A percentile compares a stretch with the other conserved stretches of the same genome.
These are phyloP conservation scores for Sutorius australiensis DNA, from an alignment of 768 basidiomycete genomes.

Conservation along the genomic window DNA sequence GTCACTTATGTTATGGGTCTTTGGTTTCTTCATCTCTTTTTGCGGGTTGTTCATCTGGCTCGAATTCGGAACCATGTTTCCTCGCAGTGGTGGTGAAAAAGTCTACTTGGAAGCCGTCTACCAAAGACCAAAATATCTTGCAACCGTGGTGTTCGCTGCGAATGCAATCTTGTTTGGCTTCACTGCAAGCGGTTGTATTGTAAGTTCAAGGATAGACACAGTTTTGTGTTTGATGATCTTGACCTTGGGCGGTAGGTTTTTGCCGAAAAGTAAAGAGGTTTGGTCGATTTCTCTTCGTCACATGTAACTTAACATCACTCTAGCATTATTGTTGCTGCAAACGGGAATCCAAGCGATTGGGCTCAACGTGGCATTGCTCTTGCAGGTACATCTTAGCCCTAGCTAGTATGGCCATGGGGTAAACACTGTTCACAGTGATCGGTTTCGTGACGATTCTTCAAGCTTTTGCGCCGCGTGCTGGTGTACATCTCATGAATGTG, in stretches of 20 bases:
- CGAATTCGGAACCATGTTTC: not conserved
- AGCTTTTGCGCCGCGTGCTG: slow-evolving; percentile 46
- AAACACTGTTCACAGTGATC: slow-evolving; percentile 36
- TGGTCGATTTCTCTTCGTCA: not conserved
- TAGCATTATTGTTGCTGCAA: slow-evolving; percentile 43
- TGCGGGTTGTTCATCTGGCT: slow-evolving; percentile 50
- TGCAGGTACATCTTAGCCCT: not conserved
- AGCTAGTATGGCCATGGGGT: not conserved
- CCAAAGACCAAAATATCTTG: slow-evolving; percentile 42
- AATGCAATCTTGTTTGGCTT: slow-evolving; percentile 47
- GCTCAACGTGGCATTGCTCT: not conserved
- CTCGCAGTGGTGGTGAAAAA: slow-evolving; percentile 54
- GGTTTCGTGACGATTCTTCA: slow-evolving; percentile 48
- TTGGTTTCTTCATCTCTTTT: slow-evolving; percentile 54
- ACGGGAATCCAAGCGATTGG: not conserved
- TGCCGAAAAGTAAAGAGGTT: slow-evolving; percentile 28
- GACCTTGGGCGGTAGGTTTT: slow-evolving; percentile 22
- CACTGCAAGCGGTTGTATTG: slow-evolving; percentile 44
- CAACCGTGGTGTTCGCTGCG: slow-evolving; percentile 46
- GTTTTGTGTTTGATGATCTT: not conserved
- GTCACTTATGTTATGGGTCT: slow-evolving; percentile 59
- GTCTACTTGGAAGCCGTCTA: slow-evolving; percentile 59
- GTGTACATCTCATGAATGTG: slow-evolving; percentile 55
- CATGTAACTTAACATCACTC: not conserved
- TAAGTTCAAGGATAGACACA: slow-evolving; percentile 22